These are phyloP conservation scores for Hypoxylon sp. DNA, from an alignment of 2,329 filamentous ascomycete genomes.

Conservation along the genomic window DNA sequence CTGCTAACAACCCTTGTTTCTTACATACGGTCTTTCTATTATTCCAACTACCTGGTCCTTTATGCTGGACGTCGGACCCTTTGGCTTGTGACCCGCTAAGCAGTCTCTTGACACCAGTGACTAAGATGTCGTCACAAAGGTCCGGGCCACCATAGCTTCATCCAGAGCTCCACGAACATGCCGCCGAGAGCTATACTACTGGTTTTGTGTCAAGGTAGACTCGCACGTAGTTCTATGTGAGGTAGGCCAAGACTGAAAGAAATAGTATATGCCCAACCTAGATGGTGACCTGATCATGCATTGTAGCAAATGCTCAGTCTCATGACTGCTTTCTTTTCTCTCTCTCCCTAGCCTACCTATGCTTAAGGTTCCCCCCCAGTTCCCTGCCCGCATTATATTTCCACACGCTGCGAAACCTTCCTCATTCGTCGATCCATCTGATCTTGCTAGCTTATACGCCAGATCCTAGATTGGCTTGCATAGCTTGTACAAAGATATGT, in stretches of 20 bases:
- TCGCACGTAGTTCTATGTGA: slow-evolving; percentile 28
- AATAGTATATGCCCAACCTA: slow-evolving; percentile 27
- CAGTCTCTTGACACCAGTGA: slow-evolving; percentile 30
- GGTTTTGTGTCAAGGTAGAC: slow-evolving; percentile 22
- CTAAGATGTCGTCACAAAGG: slow-evolving; percentile 44
- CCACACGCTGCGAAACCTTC: slow-evolving; percentile 51
- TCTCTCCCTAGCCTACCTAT: slow-evolving; percentile 45
- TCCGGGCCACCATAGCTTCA: slow-evolving; percentile 28
- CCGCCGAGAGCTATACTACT: slow-evolving; percentile 12
- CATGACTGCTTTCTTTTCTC: slow-evolving; percentile 50
- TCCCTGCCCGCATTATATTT: slow-evolving; percentile 45
- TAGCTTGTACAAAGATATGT: slow-evolving; percentile 37
- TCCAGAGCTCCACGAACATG: slow-evolving; percentile 22
- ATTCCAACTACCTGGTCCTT: slow-evolving; percentile 43
- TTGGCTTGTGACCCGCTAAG: slow-evolving; percentile 41
- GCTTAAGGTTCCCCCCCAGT: slow-evolving; percentile 37
- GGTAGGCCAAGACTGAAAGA: slow-evolving; percentile 42
- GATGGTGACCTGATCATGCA: slow-evolving; percentile 40
- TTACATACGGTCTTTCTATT: slow-evolving; percentile 25
- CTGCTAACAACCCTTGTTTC: slow-evolving; percentile 28
- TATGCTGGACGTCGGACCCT: slow-evolving; percentile 31
- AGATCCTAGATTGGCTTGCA: slow-evolving; percentile 39
- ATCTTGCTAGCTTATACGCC: slow-evolving; percentile 43
- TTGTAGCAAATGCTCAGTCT: slow-evolving; percentile 47
- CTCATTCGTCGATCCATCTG: slow-evolving; percentile 52